phyloP scores from a whole-genome alignment of 1,284 basidiomycete genomes.

The Cutaneotrichosporon sp. region DNA sequence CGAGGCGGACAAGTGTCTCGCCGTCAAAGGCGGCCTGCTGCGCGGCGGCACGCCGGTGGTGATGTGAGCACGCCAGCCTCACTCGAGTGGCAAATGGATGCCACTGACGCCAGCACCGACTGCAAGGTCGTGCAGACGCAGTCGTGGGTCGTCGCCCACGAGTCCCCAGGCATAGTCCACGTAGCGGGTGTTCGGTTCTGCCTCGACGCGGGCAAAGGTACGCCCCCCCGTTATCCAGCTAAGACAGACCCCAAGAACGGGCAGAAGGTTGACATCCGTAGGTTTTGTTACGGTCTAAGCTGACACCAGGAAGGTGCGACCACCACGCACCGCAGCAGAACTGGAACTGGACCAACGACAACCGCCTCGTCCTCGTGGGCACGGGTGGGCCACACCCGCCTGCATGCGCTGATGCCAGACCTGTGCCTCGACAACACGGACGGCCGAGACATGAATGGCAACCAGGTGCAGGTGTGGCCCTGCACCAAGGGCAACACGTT shows the following conservation, averaged over 20 bases:
- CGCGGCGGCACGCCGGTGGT: slow-evolving; percentile 28
- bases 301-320: slow-evolving; percentile 15
- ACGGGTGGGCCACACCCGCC: not conserved
- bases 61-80: slow-evolving; percentile 11
- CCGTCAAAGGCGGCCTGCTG: slow-evolving; percentile 20
- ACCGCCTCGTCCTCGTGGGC: slow-evolving; percentile 11
- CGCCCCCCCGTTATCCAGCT: not conserved
- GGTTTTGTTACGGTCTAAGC: not conserved
- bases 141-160: slow-evolving; percentile 28
- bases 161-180: slow-evolving; percentile 27
- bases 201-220: slow-evolving; percentile 32
- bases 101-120: slow-evolving; percentile 28
- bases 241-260: slow-evolving; percentile 16
- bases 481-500: slow-evolving; percentile 17
- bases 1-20: slow-evolving; percentile 37
- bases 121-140: slow-evolving; percentile 40
- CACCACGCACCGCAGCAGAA: slow-evolving; percentile 19
- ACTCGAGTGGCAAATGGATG: no score
- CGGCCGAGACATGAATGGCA: not conserved
- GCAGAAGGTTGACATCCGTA: slow-evolving; percentile 16
- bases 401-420: not conserved
- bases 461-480: slow-evolving; percentile 20
- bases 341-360: slow-evolving; percentile 18
- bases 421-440: slow-evolving; percentile 4
- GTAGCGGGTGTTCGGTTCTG: slow-evolving; percentile 38